Conservation (phyloP, 371 early-diverging fungal genomes). For the Syncephalastrum monosporum region DNA sequence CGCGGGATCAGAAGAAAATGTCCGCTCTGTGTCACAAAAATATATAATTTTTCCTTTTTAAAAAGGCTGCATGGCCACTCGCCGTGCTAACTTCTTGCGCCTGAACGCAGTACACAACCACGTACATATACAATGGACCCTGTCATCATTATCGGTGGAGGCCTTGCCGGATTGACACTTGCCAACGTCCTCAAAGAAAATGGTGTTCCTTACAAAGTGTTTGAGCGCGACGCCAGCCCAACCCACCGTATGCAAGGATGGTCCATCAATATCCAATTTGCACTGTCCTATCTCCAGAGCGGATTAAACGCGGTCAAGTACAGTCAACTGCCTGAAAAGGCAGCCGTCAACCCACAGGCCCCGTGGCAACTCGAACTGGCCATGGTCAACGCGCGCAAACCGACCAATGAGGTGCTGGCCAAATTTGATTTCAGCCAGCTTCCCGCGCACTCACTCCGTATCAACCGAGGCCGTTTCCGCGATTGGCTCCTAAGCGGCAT, state of each 20-base stretch:
- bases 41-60: too few species aligned
- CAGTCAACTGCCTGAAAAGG: conserved; percentile 1
- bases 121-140: background rate
- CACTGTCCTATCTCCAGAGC: conserved; percentile 5
- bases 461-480: conserved; percentile 21
- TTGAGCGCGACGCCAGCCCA: conserved; percentile 21
- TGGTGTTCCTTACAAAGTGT: conserved; percentile 20
- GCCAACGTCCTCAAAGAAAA: conserved; percentile 21
- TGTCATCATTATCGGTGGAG: conserved; percentile 32
- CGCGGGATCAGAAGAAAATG: too few species aligned
- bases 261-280: conserved; percentile 20
- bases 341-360: conserved; percentile 11
- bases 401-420: too few species aligned
- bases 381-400: background rate
- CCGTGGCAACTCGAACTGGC: conserved; percentile 7
- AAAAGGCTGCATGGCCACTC: too few species aligned
- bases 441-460: conserved; percentile 5
- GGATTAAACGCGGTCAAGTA: conserved; percentile 2
- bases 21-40: too few species aligned
- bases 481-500: conserved; percentile 14
- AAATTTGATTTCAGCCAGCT: background rate
- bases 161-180: conserved; percentile 28
- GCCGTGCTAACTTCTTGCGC: too few species aligned
- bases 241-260: conserved; percentile 22
- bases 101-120: too few species aligned